Base-by-base conservation (phyloP, 768 basidiomycete species). In the Saitozyma podzolica region DNA sequence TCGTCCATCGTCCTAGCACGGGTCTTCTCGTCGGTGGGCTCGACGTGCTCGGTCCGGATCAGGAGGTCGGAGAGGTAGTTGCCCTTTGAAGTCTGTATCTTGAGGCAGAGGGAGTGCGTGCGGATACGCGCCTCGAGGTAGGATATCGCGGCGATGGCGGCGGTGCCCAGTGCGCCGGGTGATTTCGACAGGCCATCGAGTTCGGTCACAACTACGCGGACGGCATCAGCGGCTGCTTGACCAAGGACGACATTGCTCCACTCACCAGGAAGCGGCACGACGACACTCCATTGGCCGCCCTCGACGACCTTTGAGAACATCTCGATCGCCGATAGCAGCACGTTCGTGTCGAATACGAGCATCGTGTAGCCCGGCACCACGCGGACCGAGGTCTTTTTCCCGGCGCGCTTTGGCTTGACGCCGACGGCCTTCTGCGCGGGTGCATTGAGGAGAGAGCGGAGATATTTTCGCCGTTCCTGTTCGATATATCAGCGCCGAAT, bases 281-380 rank as follows among this genome's bases (percentile, higher is more conserved):
- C 83, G 51, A 95, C 83, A 0, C 91, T 96, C 92, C 93, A 98
- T 37, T 82, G 82, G 16, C 86, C 80, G 63, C 86, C 87, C 77
- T 95, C 91, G 56, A 97, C 83, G 62, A 98, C 83, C 11, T 87
- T 84, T 0, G 85, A 79, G 62, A 99, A 83, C 67, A 89, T 82
- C 0, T 86, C 78, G 5, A 97, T 83, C 0, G 91, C 92, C 0
- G 91, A 89, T 14, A 98, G 84, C 0, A 99, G 83, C 59, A 97
- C 90, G 81, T 98, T 98, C 53, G 95, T 97, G 80, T 98, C 95
- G 73, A 95, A 82, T 39, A 99, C 88, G 61, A 99, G 88, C 50
- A 89, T 83, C 10, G 92, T 92, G 80, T 92, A 96, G 2, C 95
- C 95, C 3, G 90, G 84, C 7, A 90, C 81, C 67, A 92, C 85